Base-by-base conservation (phyloP, 768 basidiomycete genomes). In the Lentinula guzmanii region DNA sequence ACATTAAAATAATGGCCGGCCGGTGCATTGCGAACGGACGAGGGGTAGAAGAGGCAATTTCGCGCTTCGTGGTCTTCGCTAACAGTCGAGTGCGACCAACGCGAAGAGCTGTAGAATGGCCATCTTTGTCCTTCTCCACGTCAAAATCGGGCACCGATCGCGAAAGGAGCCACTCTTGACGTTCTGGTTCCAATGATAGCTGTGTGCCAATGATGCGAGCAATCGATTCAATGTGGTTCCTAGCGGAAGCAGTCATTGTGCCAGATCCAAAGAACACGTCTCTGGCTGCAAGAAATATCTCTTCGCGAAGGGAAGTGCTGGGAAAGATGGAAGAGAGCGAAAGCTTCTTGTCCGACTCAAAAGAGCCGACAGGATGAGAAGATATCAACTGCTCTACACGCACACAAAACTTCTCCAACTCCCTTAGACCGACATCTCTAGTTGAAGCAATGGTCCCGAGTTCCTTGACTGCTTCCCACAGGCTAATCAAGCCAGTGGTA, bases 261-360 rank as follows among this genome's bases (percentile, higher is more conserved):
- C 85, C 83, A 28, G 86, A 81, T 41, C 93, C 92, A 65, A 97
- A 93, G 75, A 99, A 98, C 24, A 96, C 84, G 70, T 98, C 97
- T 18, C 89, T 81, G 0, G 92, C 91, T 69, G 95, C 91, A 45
- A 93, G 77, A 67, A 88, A 95, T 34, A 98, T 85, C 57, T 95
- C 93, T 71, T 98, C 95, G 45, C 94, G 86, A 1, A 95, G 69
- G 0, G 81, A 74, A 4, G 89, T 85, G 68, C 93, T 92, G 4
- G 88, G 76, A 66, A 93, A 85, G 50, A 88, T 67, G 13, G 73
- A 67, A 10, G 76, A 69, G 6, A 87, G 69, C 2, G 76, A 68
- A 7, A 64, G 61, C 8, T 66, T 64, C 8, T 62, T 45, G 2
- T 72, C 72, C 21, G 61, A 62, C 54, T 76, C 73, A 7, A 63